Evolutionary conservation across 768 basidiomycete species (phyloP).

Genomic region (Naganishia randhawae): DNA sequence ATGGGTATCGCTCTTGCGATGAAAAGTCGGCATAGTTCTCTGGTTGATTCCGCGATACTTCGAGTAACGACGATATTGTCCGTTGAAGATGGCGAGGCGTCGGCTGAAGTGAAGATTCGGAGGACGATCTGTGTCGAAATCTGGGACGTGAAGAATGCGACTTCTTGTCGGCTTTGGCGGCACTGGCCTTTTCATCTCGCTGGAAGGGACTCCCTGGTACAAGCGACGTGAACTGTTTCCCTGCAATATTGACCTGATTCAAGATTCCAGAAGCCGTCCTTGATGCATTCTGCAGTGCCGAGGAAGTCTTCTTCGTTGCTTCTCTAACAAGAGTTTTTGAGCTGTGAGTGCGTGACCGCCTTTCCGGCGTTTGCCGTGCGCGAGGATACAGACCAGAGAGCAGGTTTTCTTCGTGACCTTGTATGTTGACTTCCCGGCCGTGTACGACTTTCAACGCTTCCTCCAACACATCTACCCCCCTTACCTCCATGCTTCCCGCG

Average conservation of each 20-base stretch:
- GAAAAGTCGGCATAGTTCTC: slow-evolving; percentile 12
- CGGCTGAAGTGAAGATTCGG: slow-evolving; percentile 13
- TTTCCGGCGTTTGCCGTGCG: slow-evolving; percentile 3
- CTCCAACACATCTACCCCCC: not conserved
- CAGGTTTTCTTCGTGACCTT: slow-evolving; percentile 9
- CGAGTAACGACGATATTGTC: slow-evolving; percentile 24
- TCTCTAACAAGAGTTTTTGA: not conserved
- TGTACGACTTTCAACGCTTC: not conserved
- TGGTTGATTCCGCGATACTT: slow-evolving; percentile 4
- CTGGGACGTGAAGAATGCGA: slow-evolving; percentile 3
- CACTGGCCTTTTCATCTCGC: slow-evolving; percentile 1
- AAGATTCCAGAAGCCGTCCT: slow-evolving; percentile 12
- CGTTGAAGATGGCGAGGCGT: slow-evolving; percentile 24
- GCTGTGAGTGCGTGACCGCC: slow-evolving; percentile 10
- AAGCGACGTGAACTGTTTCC: slow-evolving; percentile 23
- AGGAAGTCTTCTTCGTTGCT: not conserved
- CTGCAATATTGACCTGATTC: slow-evolving; percentile 20
- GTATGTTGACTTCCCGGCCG: not conserved
- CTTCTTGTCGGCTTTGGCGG: not conserved
- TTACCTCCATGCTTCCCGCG: not conserved
- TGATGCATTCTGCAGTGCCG: slow-evolving; percentile 5
- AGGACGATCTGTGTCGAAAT: slow-evolving; percentile 21
- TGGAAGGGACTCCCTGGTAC: slow-evolving; percentile 23
- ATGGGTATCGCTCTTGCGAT: slow-evolving; percentile 10
- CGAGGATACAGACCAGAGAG: not conserved